phyloP scores from a whole-genome alignment of 2,329 filamentous ascomycete species.

The Tympanopsis confertula region DNA sequence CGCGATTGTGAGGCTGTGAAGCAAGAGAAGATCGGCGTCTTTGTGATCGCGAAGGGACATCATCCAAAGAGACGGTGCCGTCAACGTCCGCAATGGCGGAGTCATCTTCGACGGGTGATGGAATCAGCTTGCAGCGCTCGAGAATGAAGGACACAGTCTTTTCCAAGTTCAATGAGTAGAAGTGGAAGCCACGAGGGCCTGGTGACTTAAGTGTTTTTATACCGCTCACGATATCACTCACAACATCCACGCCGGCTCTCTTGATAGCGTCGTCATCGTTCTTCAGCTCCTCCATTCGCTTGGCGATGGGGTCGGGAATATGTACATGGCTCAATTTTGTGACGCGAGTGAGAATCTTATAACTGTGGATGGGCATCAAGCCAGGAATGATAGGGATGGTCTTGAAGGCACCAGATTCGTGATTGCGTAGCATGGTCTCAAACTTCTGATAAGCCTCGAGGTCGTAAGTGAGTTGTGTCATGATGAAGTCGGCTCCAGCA shows the following conservation, averaged over 20 bases:
- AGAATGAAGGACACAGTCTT: constrained; percentile 63
- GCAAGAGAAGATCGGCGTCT: constrained; percentile 49
- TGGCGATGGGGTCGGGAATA: constrained; percentile 43
- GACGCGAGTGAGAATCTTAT: constrained; percentile 58
- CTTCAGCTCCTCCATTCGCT: constrained; percentile 40
- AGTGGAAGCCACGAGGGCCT: constrained; percentile 53
- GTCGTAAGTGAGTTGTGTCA: constrained; percentile 68
- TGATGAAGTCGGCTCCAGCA: constrained; percentile 65
- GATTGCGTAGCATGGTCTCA: constrained; percentile 48
- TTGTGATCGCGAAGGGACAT: no score
- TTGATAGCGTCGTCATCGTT: constrained; percentile 49
- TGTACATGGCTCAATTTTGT: constrained; percentile 62
- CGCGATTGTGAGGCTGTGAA: constrained; percentile 52
- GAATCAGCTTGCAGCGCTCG: constrained; percentile 53
- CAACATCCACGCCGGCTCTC: constrained; percentile 43
- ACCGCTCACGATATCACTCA: constrained; percentile 51
- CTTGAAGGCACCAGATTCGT: constrained; percentile 56
- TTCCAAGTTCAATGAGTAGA: constrained; percentile 65
- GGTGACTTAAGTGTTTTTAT: constrained; percentile 34
- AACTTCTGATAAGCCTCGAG: constrained; percentile 52
- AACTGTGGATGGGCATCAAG: constrained; percentile 66
- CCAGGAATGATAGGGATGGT: constrained; percentile 63
- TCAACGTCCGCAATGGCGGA: constrained; percentile 18
- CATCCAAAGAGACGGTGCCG: constrained; percentile 13
- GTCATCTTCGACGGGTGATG: constrained; percentile 14